Evolutionary conservation across 768 basidiomycete genomes (phyloP).

Genomic region (Scleroderma citrinum): DNA sequence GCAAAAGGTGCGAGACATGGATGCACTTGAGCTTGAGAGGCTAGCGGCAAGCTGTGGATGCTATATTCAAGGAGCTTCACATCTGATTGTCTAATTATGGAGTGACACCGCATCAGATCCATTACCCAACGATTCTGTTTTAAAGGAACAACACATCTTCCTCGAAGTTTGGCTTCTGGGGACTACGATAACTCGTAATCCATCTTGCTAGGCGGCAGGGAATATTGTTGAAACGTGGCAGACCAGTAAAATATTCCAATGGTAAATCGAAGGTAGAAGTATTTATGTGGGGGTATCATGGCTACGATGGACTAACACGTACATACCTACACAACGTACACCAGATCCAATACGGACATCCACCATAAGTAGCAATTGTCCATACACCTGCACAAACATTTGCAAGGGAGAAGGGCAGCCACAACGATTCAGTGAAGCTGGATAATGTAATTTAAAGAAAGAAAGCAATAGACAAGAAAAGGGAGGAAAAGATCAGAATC

Average conservation of each 20-base stretch:
- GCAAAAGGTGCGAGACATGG: conserved; percentile 3
- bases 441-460: conserved; percentile 6
- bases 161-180: no score
- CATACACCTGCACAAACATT: conserved; percentile 12
- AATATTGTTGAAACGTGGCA: no score
- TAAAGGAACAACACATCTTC: no score
- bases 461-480: conserved; percentile 3
- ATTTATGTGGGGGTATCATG: conserved; percentile 20
- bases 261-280: neutral
- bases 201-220: no score
- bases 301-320: conserved; percentile 3
- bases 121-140: no score
- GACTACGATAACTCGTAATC: no score
- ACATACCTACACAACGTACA: conserved; percentile 22
- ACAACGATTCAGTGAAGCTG: conserved; percentile 4
- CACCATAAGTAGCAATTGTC: conserved; percentile 15
- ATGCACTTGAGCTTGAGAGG: no score
- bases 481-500: conserved; percentile 2
- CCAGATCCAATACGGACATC: conserved; percentile 1
- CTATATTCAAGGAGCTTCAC: no score
- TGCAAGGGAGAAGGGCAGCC: conserved; percentile 10
- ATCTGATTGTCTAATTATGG: no score
- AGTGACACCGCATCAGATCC: no score
- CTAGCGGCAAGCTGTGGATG: no score
- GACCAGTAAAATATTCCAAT: no score